Evolutionary conservation across 2,329 filamentous ascomycete genomes (phyloP).

Genomic region (Cordyceps javanica): DNA sequence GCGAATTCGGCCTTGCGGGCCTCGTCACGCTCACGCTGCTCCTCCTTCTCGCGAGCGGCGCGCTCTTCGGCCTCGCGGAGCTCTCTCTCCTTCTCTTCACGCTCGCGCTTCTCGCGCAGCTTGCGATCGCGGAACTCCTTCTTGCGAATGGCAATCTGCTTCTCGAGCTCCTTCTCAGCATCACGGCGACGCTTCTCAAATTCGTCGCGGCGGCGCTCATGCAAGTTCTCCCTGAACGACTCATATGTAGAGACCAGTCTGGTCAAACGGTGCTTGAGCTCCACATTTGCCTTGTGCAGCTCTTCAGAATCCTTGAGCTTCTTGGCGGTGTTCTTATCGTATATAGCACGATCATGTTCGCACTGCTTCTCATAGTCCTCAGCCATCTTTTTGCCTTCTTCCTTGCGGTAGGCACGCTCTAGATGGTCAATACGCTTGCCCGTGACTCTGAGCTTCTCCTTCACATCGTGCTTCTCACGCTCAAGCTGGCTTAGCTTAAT

Average conservation of each 20-base stretch:
- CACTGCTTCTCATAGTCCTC: conserved; percentile 82
- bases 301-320: conserved; percentile 73
- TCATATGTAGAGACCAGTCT: conserved; percentile 83
- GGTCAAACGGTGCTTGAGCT: conserved; percentile 86
- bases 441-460: conserved; percentile 82
- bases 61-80: conserved; percentile 82
- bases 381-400: conserved; percentile 86
- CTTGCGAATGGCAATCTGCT: conserved; percentile 79
- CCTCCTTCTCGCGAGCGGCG: conserved; percentile 73
- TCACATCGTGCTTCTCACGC: conserved; percentile 95
- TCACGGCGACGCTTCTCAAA: conserved; percentile 91
- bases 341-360: conserved; percentile 69
- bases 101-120: conserved; percentile 75
- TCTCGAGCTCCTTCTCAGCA: conserved; percentile 88
- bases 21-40: conserved; percentile 73
- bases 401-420: conserved; percentile 92
- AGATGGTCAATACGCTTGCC: conserved; percentile 95
- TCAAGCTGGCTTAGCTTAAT: conserved; percentile 95
- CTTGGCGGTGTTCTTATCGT: conserved; percentile 72
- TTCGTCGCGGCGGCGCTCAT: conserved; percentile 83
- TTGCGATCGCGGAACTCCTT: conserved; percentile 82
- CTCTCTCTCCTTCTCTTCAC: conserved; percentile 74
- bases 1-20: conserved; percentile 67
- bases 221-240: conserved; percentile 72
- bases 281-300: conserved; percentile 88